Evolutionary conservation across 108 stramenopile genomes (phyloP), one percentile per base, ranked within the genome.

Genomic region (Fistulifera pelliculosa): DNA sequence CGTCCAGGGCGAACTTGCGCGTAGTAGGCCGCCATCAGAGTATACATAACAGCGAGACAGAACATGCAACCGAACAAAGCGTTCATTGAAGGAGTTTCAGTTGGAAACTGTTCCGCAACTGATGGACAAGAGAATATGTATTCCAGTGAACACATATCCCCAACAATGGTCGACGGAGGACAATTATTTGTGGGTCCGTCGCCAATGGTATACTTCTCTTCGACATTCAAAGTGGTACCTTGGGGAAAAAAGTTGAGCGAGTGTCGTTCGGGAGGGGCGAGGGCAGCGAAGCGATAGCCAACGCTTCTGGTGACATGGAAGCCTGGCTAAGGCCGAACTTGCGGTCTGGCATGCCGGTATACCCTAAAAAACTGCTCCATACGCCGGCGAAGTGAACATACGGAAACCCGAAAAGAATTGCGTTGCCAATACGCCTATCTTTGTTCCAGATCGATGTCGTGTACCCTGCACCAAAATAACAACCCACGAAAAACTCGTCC

Each of bases 321-420:
- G 71, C 49, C 38, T 80, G 51, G 19, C 41, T 26, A 12, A 62
- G 38, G 12, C 48, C 40, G 54, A 80, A 80, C 6, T 18, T 42
- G 28, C 61, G 68, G 12, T 69, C 64, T 2, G 74, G 79, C 57
- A 80, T 48, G 21, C 65, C 45, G 14, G 79, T 80, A 59, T 71
- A 80, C 4, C 79, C 79, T 8, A 79, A 31, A 49, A 79, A 71
- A 27, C 64, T 69, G 27, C 65, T 43, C 66, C 66, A 79, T n/a
- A 63, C 68, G 21, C 27, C 49, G 16, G 62, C 44, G 38, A 75
- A 73, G 41, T 75, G 73, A 52, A 58, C 62, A 49, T 79, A 74
- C 16, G 77, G 77, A 16, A 75, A 19, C 12, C 68, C 53, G 45
- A 79, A 70, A 68, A 79, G 26, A 60, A 51, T 23, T 48, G 58